phyloP scores from a whole-genome alignment of 192 early-diverging fungal species.

The Coemansia sp. region DNA sequence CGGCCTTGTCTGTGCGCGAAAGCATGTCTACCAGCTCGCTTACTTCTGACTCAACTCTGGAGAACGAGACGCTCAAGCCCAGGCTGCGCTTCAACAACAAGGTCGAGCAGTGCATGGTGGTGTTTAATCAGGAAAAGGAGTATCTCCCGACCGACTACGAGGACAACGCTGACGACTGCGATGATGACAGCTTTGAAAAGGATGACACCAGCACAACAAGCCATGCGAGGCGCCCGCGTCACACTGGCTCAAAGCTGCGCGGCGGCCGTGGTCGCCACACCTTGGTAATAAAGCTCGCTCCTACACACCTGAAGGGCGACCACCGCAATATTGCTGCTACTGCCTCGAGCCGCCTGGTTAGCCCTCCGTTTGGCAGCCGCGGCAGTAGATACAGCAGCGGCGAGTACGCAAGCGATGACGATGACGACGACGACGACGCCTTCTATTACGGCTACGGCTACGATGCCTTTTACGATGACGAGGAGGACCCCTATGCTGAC shows the following conservation, averaged over 20 bases:
- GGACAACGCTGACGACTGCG: constrained; percentile 25
- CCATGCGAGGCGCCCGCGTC: constrained; percentile 8
- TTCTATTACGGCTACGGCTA: constrained; percentile 11
- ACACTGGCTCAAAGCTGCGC: constrained; percentile 4
- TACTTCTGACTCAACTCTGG: constrained; percentile 41
- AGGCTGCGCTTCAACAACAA: constrained; percentile 55
- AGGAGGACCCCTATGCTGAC: constrained; percentile 27
- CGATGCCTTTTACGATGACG: constrained; percentile 32
- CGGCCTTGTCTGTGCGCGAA: constrained; percentile 48
- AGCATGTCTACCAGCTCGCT: constrained; percentile 52
- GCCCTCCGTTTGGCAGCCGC: background rate
- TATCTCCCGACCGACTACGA: constrained; percentile 51
- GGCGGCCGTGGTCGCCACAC: constrained; percentile 30
- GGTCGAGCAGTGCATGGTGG: constrained; percentile 58
- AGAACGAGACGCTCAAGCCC: constrained; percentile 35
- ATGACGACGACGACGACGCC: constrained; percentile 11
- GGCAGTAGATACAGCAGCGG: background rate
- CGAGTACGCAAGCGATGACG: constrained; percentile 8
- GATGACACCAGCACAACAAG: background rate
- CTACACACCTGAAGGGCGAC: constrained; percentile 51
- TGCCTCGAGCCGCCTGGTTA: constrained; percentile 1
- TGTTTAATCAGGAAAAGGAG: constrained; percentile 56
- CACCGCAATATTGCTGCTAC: constrained; percentile 35
- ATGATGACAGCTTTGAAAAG: background rate
- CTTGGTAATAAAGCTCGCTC: constrained; percentile 51